Evolutionary conservation across 345 rosid genomes (phyloP).

Genomic region (Salix arbutifolia): DNA sequence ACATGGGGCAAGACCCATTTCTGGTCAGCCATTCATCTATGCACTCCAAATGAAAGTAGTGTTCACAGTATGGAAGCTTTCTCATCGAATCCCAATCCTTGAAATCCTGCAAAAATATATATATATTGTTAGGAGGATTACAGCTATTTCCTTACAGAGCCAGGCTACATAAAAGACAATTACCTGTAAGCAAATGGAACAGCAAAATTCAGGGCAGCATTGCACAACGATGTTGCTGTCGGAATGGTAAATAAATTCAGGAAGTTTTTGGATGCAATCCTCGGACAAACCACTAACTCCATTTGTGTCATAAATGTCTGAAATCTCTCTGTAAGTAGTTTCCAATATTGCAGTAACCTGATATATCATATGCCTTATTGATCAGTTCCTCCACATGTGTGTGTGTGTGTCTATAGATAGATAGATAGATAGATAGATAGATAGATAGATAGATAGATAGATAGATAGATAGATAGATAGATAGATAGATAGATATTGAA

Average conservation of each 20-base stretch:
- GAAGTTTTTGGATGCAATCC: constrained; percentile 40
- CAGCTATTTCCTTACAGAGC: background rate
- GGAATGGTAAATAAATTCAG: constrained; percentile 26
- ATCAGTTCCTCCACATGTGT: background rate
- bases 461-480: too few species aligned
- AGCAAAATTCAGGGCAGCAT: constrained; percentile 20
- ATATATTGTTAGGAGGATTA: background rate
- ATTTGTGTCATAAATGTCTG: constrained; percentile 51
- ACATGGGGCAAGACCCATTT: constrained; percentile 71
- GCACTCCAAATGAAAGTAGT: constrained; percentile 59
- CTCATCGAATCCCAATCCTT: constrained; percentile 53
- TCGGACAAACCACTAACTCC: constrained; percentile 46
- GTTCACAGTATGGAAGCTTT: constrained; percentile 58
- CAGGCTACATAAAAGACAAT: background rate
- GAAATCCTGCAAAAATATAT: constrained; percentile 45
- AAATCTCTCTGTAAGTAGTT: constrained; percentile 44
- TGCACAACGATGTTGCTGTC: background rate
- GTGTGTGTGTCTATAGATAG: too few species aligned
- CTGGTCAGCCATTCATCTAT: constrained; percentile 63
- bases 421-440: too few species aligned
- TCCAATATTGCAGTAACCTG: constrained; percentile 51
- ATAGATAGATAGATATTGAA: background rate
- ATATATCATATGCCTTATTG: background rate
- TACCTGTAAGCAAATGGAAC: constrained; percentile 80
- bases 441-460: too few species aligned